A percentile compares a stretch with the other conserved stretches of the same genome.
phyloP scores from a whole-genome alignment of 2,329 filamentous ascomycete genomes.

The Fusarium chlamydosporum region DNA sequence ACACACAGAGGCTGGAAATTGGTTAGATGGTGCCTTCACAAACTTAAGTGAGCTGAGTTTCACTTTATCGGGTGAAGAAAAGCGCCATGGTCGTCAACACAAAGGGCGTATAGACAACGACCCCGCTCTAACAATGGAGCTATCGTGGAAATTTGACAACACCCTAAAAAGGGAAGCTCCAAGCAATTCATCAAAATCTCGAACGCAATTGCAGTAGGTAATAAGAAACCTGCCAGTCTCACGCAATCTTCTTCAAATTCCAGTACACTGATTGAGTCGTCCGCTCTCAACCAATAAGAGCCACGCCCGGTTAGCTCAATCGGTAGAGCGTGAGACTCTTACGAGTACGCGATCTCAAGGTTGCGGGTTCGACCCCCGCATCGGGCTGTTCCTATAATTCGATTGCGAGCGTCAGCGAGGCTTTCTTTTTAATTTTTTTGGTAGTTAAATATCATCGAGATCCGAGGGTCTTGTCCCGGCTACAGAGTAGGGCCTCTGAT shows the following conservation, averaged over 20 bases:
- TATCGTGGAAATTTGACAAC: background rate
- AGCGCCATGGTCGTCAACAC: conserved; percentile 11
- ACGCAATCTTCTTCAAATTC: background rate
- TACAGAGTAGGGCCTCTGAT: background rate
- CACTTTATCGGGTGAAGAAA: background rate
- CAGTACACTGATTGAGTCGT: background rate
- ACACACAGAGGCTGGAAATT: too few species aligned
- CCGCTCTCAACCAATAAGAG: conserved; percentile 30
- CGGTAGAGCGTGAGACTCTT: conserved; percentile 78
- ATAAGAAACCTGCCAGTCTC: background rate
- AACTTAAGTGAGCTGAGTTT: background rate
- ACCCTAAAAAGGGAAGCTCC: background rate
- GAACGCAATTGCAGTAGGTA: background rate
- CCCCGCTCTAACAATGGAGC: background rate
- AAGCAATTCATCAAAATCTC: background rate
- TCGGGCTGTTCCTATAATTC: conserved; percentile 53
- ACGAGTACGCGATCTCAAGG: conserved; percentile 64
- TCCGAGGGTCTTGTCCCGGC: background rate
- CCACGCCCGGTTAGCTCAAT: conserved; percentile 56
- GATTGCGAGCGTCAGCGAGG: conserved; percentile 34
- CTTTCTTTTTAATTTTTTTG: conserved; percentile 18
- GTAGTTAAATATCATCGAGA: background rate
- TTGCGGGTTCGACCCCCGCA: conserved; percentile 68
- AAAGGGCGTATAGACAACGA: conserved; percentile 10
- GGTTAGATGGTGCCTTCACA: background rate